Conservation (phyloP, 2,329 filamentous ascomycete species). For the Hypocrella siamensis region DNA sequence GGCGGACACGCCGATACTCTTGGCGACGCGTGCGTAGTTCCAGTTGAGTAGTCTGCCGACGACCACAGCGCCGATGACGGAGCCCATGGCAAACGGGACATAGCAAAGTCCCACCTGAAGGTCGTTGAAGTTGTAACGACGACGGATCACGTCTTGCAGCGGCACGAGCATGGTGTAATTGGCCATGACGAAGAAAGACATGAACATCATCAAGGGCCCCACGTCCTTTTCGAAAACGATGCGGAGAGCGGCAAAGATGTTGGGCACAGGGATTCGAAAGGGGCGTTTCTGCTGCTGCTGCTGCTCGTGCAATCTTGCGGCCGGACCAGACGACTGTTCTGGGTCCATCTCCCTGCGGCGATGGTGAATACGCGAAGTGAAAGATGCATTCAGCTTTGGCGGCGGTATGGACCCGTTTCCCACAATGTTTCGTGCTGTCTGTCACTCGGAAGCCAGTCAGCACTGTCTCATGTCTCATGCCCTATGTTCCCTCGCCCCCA, state of each 20-base stretch:
- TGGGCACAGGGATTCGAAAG: slow-evolving; percentile 11
- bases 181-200: slow-evolving; percentile 18
- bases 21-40: slow-evolving; percentile 41
- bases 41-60: slow-evolving; percentile 40
- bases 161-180: slow-evolving; percentile 17
- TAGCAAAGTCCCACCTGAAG: slow-evolving; percentile 26
- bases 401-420: slow-evolving; percentile 27
- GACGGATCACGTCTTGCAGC: slow-evolving; percentile 16
- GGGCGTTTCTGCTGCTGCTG: slow-evolving; percentile 2
- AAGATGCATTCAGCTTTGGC: slow-evolving; percentile 10
- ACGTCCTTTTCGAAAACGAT: slow-evolving; percentile 20
- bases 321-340: too few relatives aligned
- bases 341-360: slow-evolving; percentile 1
- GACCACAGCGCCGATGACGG: slow-evolving; percentile 17
- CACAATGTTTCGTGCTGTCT: slow-evolving; percentile 26
- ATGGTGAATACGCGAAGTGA: slow-evolving; percentile 5
- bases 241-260: slow-evolving; percentile 14
- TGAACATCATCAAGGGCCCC: slow-evolving; percentile 16
- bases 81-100: slow-evolving; percentile 21
- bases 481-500: too few relatives aligned
- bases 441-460: not conserved
- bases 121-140: slow-evolving; percentile 16
- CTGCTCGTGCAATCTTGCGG: too few relatives aligned
- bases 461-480: too few relatives aligned
- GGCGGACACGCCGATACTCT: slow-evolving; percentile 28